Evolutionary conservation across 2,329 filamentous ascomycete genomes (phyloP).

Genomic region (Botryotinia convoluta): DNA sequence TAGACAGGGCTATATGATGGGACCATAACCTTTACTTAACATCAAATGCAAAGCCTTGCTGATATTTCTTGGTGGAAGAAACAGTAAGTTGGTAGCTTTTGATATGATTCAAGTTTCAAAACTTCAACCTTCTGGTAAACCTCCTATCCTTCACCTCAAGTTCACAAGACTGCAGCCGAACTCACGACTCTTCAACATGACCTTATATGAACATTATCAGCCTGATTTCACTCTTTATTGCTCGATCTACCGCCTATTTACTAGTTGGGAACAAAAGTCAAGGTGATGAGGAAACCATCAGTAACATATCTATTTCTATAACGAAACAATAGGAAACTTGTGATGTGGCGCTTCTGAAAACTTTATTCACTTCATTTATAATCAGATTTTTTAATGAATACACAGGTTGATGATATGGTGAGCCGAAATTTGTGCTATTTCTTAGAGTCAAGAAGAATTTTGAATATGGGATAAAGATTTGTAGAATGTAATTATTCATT

Average conservation of each 20-base stretch:
- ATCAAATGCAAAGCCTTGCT: background rate
- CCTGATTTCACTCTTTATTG: background rate
- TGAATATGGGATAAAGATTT: background rate
- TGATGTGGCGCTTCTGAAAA: background rate
- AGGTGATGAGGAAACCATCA: background rate
- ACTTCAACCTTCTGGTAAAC: background rate
- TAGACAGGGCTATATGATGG: background rate
- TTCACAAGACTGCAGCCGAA: background rate
- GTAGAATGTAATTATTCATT: background rate
- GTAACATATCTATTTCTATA: background rate
- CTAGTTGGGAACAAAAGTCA: accelerated
- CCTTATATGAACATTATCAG: background rate
- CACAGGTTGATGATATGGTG: background rate
- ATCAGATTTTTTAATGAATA: background rate
- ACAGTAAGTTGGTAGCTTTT: no score
- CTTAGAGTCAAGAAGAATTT: no score
- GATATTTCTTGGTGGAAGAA: background rate
- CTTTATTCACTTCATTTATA: background rate
- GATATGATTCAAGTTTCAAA: background rate
- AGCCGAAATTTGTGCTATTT: background rate
- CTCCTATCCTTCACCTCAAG: background rate
- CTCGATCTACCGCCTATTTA: background rate
- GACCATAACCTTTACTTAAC: no score
- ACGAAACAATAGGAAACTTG: background rate
- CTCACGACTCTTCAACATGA: background rate